phyloP scores from a whole-genome alignment of 2,329 filamentous ascomycete species.

The Bipolaris sorokiniana region DNA sequence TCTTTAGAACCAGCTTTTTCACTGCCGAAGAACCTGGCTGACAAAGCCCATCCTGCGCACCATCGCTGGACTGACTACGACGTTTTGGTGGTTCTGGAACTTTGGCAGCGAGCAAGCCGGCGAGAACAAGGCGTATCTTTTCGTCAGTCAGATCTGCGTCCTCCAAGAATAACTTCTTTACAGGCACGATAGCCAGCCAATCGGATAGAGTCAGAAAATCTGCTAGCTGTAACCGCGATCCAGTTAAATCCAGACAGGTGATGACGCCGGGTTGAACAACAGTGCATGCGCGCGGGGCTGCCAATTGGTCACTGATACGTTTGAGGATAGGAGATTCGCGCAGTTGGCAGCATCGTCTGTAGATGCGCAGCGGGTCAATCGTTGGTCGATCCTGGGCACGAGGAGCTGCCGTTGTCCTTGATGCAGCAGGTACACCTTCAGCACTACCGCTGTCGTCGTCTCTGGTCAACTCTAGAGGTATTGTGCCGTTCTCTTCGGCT shows the following conservation, averaged over 20 bases:
- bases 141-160: slow-evolving; percentile 88
- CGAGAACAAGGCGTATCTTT: slow-evolving; percentile 82
- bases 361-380: slow-evolving; percentile 89
- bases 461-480: slow-evolving; percentile 81
- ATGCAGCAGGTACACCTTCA: slow-evolving; percentile 25
- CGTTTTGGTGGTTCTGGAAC: slow-evolving; percentile 63
- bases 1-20: slow-evolving; percentile 85
- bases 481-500: slow-evolving; percentile 84
- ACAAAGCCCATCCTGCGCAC: slow-evolving; percentile 22
- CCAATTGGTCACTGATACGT: slow-evolving; percentile 87
- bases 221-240: slow-evolving; percentile 80
- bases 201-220: slow-evolving; percentile 90
- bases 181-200: slow-evolving; percentile 90
- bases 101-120: slow-evolving; percentile 82
- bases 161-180: slow-evolving; percentile 84
- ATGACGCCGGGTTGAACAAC: slow-evolving; percentile 74
- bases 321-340: slow-evolving; percentile 92
- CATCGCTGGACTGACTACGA: slow-evolving; percentile 14
- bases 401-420: slow-evolving; percentile 39
- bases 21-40: slow-evolving; percentile 69
- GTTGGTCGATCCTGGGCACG: slow-evolving; percentile 74
- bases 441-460: slow-evolving; percentile 60
- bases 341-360: slow-evolving; percentile 90
- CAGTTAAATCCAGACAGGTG: slow-evolving; percentile 80
- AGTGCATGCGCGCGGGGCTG: slow-evolving; percentile 69